These are phyloP conservation scores for Eucalyptus viminalis DNA, from an alignment of 345 rosid genomes.

Conservation along the genomic window DNA sequence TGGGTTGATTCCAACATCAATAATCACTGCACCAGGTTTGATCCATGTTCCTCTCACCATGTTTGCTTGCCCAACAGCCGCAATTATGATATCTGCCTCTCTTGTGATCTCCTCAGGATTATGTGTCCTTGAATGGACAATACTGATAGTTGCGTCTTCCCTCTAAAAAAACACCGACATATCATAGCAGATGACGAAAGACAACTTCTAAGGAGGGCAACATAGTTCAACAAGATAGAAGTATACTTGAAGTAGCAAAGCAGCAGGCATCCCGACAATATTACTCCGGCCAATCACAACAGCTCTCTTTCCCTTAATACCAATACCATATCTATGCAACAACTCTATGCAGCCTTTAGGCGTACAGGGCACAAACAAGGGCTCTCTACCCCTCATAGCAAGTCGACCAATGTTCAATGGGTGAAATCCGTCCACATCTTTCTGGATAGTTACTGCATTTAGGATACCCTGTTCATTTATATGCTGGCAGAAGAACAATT, in stretches of 20 bases:
- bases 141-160: conserved; percentile 73
- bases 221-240: background rate
- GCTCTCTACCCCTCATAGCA: conserved; percentile 85
- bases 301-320: conserved; percentile 75
- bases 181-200: background rate
- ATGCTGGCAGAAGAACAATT: conserved; percentile 31
- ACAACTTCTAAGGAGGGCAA: background rate
- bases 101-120: conserved; percentile 64
- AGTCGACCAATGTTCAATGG: conserved; percentile 79
- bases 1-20: conserved; percentile 85
- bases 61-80: conserved; percentile 75
- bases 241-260: conserved; percentile 66
- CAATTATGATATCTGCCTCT: conserved; percentile 67
- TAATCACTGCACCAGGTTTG: conserved; percentile 79
- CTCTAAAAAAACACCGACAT: conserved; percentile 21
- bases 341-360: conserved; percentile 93
- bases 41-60: conserved; percentile 87
- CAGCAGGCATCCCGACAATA: conserved; percentile 94
- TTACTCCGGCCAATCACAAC: conserved; percentile 89
- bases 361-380: conserved; percentile 72
- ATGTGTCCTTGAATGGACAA: conserved; percentile 70
- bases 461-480: conserved; percentile 66
- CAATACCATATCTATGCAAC: conserved; percentile 56
- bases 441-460: conserved; percentile 67
- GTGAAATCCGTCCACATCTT: conserved; percentile 90